Percentiles rank a stretch among this genome's conserved stretches.
Conservation (phyloP, 2,329 filamentous ascomycete species). For the Sclerotinia nivalis region DNA sequence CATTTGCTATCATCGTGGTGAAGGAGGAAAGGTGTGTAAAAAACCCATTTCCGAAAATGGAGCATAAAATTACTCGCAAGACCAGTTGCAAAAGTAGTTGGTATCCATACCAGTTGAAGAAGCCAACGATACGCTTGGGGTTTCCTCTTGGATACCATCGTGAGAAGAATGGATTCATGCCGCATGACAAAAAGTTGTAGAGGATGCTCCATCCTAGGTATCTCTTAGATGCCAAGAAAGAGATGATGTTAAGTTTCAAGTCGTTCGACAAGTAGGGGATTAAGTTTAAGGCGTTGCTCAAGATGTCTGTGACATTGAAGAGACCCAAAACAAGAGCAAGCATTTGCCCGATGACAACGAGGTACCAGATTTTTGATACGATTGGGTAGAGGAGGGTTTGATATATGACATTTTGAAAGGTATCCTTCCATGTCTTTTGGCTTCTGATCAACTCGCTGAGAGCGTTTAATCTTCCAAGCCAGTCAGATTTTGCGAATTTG, state of each 20-base stretch:
- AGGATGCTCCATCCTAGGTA: conserved; percentile 48
- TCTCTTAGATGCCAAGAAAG: conserved; percentile 23
- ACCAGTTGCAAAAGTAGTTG: conserved; percentile 58
- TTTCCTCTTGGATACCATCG: conserved; percentile 47
- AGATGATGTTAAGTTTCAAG: not conserved
- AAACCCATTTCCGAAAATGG: conserved; percentile 30
- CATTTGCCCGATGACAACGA: conserved; percentile 36
- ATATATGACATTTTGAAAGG: conserved; percentile 18
- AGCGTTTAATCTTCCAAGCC: conserved; percentile 54
- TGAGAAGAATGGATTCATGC: conserved; percentile 70
- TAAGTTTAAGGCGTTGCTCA: not conserved
- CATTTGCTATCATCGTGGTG: conserved; percentile 48
- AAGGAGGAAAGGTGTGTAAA: conserved; percentile 29
- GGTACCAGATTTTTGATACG: conserved; percentile 33
- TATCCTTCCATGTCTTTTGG: conserved; percentile 20
- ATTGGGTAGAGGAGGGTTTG: conserved; percentile 25
- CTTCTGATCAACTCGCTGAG: conserved; percentile 16
- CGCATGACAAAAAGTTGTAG: conserved; percentile 54
- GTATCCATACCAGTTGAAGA: conserved; percentile 65
- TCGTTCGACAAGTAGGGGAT: conserved; percentile 7
- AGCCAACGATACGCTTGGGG: conserved; percentile 58
- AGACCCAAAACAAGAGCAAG: conserved; percentile 34
- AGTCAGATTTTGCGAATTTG: conserved; percentile 62
- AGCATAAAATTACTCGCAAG: conserved; percentile 53
- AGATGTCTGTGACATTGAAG: conserved; percentile 15